These are phyloP conservation scores for Delonix regia DNA, from an alignment of 306 rosid species.

Conservation along the genomic window DNA sequence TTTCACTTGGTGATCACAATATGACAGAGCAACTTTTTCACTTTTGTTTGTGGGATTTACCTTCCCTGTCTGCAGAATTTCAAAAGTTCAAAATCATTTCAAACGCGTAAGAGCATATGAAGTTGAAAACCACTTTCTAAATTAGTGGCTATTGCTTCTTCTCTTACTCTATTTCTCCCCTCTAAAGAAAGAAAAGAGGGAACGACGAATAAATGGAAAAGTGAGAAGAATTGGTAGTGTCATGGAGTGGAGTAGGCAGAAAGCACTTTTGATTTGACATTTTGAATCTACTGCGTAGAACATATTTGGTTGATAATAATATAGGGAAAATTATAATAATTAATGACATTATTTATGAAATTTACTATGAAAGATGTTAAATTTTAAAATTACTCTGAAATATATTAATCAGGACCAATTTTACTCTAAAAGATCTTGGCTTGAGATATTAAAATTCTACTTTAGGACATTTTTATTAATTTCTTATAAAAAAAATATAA, in stretches of 20 bases:
- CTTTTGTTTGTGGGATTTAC: constrained; percentile 36
- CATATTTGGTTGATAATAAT: too few species aligned
- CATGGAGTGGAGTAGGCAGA: constrained; percentile 32
- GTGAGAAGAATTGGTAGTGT: background rate
- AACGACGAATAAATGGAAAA: background rate
- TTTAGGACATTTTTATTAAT: too few species aligned
- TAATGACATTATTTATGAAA: too few species aligned
- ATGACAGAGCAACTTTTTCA: constrained; percentile 23
- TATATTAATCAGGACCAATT: too few species aligned
- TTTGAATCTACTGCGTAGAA: too few species aligned
- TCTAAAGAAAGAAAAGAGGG: background rate
- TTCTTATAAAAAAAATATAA: too few species aligned
- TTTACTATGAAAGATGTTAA: too few species aligned
- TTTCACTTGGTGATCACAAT: constrained; percentile 35
- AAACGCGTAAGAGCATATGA: constrained; percentile 11
- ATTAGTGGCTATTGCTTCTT: background rate
- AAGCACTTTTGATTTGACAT: constrained; percentile 25
- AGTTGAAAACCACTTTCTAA: background rate
- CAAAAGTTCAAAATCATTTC: constrained; percentile 32
- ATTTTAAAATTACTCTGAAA: too few species aligned
- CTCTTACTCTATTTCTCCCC: background rate
- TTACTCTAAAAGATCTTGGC: too few species aligned
- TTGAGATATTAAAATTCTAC: too few species aligned
- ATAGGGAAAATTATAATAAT: too few species aligned
- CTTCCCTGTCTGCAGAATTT: constrained; percentile 9